Evolutionary conservation across 768 basidiomycete species (phyloP).

Genomic region (Macrocybe gigantea): DNA sequence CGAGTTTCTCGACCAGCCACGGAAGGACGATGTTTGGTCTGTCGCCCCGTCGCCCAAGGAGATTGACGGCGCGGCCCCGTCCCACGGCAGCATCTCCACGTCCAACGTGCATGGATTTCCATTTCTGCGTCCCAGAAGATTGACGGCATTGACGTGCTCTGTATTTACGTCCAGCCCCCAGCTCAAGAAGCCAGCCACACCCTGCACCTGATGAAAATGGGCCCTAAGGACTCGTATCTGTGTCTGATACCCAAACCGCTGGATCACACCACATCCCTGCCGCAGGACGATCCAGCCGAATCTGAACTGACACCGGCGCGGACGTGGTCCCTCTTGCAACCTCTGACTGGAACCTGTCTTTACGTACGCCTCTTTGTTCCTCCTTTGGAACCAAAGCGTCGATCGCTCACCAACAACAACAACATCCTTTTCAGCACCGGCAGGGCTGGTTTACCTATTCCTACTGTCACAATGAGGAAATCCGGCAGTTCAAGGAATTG

Average conservation of each 20-base stretch:
- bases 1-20: constrained; percentile 71
- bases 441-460: constrained; percentile 98
- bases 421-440: constrained; percentile 47
- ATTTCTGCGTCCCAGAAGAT: constrained; percentile 8
- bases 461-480: constrained; percentile 91
- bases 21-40: constrained; percentile 37
- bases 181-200: constrained; percentile 32
- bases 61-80: constrained; percentile 49
- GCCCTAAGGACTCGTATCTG: constrained; percentile 62
- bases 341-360: constrained; percentile 74
- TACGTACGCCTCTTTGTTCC: constrained; percentile 55
- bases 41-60: constrained; percentile 40
- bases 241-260: constrained; percentile 72
- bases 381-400: constrained; percentile 16
- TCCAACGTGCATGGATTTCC: constrained; percentile 30
- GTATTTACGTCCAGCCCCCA: constrained; percentile 14
- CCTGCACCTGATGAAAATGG: constrained; percentile 73
- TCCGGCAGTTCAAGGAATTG: constrained; percentile 93
- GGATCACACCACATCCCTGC: constrained; percentile 33
- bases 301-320: constrained; percentile 62
- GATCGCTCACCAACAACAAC: constrained; percentile 20
- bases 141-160: background rate
- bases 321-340: constrained; percentile 79
- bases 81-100: constrained; percentile 22
- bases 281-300: constrained; percentile 45